These are phyloP conservation scores for Ogataea ganodermae DNA, from an alignment of 805 yeast genomes.

Conservation along the genomic window DNA sequence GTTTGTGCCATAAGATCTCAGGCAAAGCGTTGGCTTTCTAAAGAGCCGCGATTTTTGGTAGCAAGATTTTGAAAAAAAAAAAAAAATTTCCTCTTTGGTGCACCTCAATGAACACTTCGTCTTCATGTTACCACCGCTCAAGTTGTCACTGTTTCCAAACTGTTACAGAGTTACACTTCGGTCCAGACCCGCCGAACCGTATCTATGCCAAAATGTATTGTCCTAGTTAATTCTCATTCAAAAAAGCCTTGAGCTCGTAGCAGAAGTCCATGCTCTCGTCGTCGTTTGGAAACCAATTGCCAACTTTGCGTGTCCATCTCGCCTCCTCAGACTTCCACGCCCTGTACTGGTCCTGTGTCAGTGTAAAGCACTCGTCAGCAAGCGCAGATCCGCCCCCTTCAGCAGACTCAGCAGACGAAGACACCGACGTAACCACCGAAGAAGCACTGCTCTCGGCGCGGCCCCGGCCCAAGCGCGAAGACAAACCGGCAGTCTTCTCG, in stretches of 20 bases:
- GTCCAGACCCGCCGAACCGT: background rate
- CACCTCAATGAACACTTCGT: conserved; percentile 11
- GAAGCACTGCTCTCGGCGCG: background rate
- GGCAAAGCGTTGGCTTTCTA: too few relatives aligned
- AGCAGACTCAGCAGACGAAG: background rate
- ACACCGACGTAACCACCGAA: background rate
- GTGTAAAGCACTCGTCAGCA: conserved; percentile 23
- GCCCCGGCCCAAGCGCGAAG: too few relatives aligned
- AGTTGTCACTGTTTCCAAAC: background rate
- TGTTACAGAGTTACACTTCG: background rate
- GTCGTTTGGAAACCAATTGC: conserved; percentile 38
- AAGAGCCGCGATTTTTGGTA: conserved; percentile 4
- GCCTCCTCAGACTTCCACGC: conserved; percentile 35
- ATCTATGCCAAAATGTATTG: conserved; percentile 26
- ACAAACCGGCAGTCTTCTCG: too few relatives aligned
- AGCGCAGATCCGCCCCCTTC: background rate
- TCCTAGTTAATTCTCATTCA: conserved; percentile 31
- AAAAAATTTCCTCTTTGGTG: conserved; percentile 20
- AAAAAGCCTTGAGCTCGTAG: conserved; percentile 34
- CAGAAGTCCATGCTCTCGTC: conserved; percentile 30
- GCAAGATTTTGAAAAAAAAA: conserved; percentile 7
- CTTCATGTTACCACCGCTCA: background rate
- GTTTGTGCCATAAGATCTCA: too few relatives aligned
- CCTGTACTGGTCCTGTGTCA: conserved; percentile 30
- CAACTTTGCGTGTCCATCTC: conserved; percentile 39